A percentile compares a stretch with the other conserved stretches of the same genome.
Conservation (phyloP, 1,284 basidiomycete genomes). For the Heterobasidion irregulare region DNA sequence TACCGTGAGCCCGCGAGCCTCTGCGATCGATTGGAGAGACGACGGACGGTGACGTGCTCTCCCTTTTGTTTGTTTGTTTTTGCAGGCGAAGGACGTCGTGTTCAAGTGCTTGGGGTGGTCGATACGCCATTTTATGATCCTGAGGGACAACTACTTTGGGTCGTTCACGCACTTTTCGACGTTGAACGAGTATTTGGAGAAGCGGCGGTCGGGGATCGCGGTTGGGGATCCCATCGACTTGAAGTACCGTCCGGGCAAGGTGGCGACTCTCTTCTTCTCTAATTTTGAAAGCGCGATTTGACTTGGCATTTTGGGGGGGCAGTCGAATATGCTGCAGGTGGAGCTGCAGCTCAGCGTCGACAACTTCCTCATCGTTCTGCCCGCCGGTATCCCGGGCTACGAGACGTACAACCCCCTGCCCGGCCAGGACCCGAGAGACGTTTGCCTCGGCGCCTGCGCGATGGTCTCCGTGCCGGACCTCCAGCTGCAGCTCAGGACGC, state of each 20-base stretch:
- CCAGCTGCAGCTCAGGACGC: constrained; percentile 68
- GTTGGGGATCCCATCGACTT: constrained; percentile 75
- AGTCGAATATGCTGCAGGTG: constrained; percentile 81
- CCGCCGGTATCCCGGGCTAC: constrained; percentile 72
- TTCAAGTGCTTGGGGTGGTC: constrained; percentile 82
- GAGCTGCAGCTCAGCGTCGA: constrained; percentile 51
- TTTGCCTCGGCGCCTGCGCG: constrained; percentile 45
- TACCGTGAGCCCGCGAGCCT: constrained; percentile 33
- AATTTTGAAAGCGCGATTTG: too few species aligned
- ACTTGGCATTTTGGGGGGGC: background rate
- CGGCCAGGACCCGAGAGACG: constrained; percentile 14
- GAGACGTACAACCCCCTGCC: constrained; percentile 26
- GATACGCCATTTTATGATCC: constrained; percentile 76
- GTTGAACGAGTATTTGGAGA: constrained; percentile 74
- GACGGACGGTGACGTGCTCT: background rate
- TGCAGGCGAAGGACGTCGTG: constrained; percentile 42
- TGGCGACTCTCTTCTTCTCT: constrained; percentile 3
- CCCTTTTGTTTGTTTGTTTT: background rate
- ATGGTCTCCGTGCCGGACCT: constrained; percentile 57
- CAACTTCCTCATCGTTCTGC: constrained; percentile 53
- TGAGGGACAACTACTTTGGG: constrained; percentile 90
- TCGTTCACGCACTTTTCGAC: constrained; percentile 88
- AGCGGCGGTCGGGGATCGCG: constrained; percentile 45
- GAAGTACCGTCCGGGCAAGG: constrained; percentile 71
- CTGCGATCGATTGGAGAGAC: too few species aligned